Conservation (phyloP, 2,329 filamentous ascomycete genomes). For the Xylaria sp. region DNA sequence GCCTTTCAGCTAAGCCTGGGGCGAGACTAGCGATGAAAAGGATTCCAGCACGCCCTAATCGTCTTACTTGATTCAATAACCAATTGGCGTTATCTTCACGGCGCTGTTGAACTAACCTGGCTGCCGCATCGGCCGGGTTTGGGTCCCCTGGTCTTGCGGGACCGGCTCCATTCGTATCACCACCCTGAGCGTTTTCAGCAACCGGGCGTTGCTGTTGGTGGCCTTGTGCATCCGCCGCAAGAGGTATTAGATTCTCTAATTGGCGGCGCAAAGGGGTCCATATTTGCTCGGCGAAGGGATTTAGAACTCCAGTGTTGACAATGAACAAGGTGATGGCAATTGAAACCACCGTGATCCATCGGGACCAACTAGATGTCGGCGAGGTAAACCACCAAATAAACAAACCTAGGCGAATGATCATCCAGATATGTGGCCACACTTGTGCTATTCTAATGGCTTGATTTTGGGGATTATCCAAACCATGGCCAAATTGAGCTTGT, state of each 20-base stretch:
- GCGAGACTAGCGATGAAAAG: conserved; percentile 74
- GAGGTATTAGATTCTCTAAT: conserved; percentile 68
- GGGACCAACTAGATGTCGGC: conserved; percentile 67
- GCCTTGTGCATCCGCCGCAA: conserved; percentile 53
- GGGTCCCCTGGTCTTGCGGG: conserved; percentile 45
- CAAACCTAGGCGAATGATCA: conserved; percentile 65
- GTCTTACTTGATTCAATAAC: conserved; percentile 62
- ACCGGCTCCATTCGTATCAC: conserved; percentile 43
- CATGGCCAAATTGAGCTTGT: conserved; percentile 47
- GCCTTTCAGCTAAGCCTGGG: conserved; percentile 72
- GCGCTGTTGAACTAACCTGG: conserved; percentile 63
- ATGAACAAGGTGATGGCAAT: conserved; percentile 68
- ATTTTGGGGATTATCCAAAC: conserved; percentile 47
- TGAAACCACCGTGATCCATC: conserved; percentile 66
- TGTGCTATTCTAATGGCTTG: conserved; percentile 55
- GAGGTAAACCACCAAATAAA: conserved; percentile 75
- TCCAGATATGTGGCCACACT: conserved; percentile 72
- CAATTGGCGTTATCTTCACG: conserved; percentile 60
- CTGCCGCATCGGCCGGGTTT: conserved; percentile 64
- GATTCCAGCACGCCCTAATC: conserved; percentile 69
- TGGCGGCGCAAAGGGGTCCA: conserved; percentile 69
- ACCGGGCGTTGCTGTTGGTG: conserved; percentile 43
- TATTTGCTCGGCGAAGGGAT: conserved; percentile 64
- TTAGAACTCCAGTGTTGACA: conserved; percentile 69
- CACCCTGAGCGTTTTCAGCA: conserved; percentile 48